Base-by-base conservation (phyloP, 495 filamentous ascomycete genomes). In the Penicillium pulvis region DNA sequence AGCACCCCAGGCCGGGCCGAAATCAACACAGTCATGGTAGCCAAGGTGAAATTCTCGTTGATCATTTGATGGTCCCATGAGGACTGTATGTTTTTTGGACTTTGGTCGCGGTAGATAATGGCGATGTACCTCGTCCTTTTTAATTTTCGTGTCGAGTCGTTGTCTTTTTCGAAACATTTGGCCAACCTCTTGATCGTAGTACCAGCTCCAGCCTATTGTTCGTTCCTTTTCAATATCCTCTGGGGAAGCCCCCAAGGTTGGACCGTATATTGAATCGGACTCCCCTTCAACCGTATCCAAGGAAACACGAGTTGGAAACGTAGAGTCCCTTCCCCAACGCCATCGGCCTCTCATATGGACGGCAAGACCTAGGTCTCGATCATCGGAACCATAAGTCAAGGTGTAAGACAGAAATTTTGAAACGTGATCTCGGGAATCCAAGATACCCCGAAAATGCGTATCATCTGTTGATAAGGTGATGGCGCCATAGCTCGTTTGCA, bases 171-270 rank as follows among this genome's bases (percentile, higher is more conserved):
- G 69, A 36, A 85, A 81, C 9, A 24, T 50, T 14, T 64, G 62
- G 39, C 73, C 71, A 19, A 71, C 69, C 20, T 72, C 71, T 24
- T 72, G 52, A 14, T 72, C 65, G 53, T 79, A 74, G 56, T 83
- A 88, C 85, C 84, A 87, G 55, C 78, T 71, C 81, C 81, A 85
- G n/a, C 74, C 77, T 14, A 60, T 58, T 0, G 74, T 77, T 47
- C 72, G 71, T 67, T 86, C 82, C 46, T 53, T 68, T 39, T 73
- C 56, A 35, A 74, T 30, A 45, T 74, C 73, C 43, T 76, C 78
- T 24, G 75, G 73, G 6, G 66, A 59, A 17, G 69, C 61, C 4
- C 78, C 78, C 57, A 71, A 71, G 0, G 71, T 71, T 55, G 69
- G 62, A 11, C 77, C 82, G 53, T 78, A 81, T n/a, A 66, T 67